phyloP scores from a whole-genome alignment of 176 grass and related monocot species.

The Cymbopogon citratus region DNA sequence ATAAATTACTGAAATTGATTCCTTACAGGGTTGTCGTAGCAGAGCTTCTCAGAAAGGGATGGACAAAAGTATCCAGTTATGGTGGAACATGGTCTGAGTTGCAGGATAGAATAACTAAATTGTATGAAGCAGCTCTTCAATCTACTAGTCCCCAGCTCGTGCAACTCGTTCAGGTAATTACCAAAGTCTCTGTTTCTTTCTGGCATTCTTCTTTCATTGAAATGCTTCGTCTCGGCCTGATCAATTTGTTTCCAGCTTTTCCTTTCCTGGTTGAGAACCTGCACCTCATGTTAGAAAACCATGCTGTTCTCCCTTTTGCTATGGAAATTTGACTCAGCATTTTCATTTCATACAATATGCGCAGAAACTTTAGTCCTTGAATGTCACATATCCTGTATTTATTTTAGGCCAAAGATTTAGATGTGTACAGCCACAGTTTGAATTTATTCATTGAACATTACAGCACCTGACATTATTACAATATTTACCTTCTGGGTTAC shows the following conservation, averaged over 20 bases:
- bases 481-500: conserved; percentile 11
- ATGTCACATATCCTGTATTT: not conserved
- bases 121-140: conserved; percentile 55
- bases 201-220: conserved; percentile 14
- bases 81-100: conserved; percentile 44
- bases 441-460: not conserved
- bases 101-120: conserved; percentile 52
- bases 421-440: conserved; percentile 5
- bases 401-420: not conserved
- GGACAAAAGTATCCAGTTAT: conserved; percentile 47
- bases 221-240: not conserved
- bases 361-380: not conserved
- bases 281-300: not conserved
- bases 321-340: not conserved
- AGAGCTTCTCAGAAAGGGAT: conserved; percentile 60
- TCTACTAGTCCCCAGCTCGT: conserved; percentile 54
- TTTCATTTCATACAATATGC: not conserved
- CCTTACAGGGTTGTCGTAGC: conserved; percentile 52
- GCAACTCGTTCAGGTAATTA: conserved; percentile 69
- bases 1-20: conserved; percentile 21
- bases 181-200: not conserved
- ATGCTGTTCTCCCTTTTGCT: not conserved
- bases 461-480: conserved; percentile 12
- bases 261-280: not conserved
- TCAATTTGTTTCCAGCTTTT: not conserved